phyloP scores from a whole-genome alignment of 2,329 filamentous ascomycete genomes.

The Xylaria sp. region DNA sequence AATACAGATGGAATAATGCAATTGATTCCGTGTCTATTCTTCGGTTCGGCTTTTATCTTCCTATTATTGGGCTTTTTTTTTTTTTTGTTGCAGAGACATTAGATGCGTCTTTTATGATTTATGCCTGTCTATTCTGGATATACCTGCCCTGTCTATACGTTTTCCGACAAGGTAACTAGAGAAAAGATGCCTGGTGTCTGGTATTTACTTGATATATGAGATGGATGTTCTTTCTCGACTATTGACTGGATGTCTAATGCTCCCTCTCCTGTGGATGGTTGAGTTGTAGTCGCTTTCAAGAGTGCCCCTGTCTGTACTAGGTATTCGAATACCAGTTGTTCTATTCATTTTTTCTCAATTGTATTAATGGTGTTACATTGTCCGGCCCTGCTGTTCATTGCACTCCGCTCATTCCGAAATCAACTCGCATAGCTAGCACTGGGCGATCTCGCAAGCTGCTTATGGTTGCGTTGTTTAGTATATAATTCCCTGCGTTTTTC shows the following conservation, averaged over 20 bases:
- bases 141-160: no score
- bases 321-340: neutral
- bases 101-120: neutral
- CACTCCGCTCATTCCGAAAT: neutral
- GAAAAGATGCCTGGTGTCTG: no score
- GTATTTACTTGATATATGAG: no score
- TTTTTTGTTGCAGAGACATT: neutral
- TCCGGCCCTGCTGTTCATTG: neutral
- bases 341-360: neutral
- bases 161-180: neutral
- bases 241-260: neutral
- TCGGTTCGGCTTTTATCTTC: neutral
- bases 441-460: neutral
- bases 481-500: neutral
- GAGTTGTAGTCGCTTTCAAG: neutral
- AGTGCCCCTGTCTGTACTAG: neutral
- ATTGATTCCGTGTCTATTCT: neutral
- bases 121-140: neutral
- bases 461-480: neutral
- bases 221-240: neutral
- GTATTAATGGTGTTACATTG: neutral
- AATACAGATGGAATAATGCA: conserved; percentile 15
- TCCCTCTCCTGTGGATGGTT: neutral
- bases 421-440: neutral
- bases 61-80: no score